Conservation (phyloP, 2,329 filamentous ascomycete species). For the Sporothrix protearum region DNA sequence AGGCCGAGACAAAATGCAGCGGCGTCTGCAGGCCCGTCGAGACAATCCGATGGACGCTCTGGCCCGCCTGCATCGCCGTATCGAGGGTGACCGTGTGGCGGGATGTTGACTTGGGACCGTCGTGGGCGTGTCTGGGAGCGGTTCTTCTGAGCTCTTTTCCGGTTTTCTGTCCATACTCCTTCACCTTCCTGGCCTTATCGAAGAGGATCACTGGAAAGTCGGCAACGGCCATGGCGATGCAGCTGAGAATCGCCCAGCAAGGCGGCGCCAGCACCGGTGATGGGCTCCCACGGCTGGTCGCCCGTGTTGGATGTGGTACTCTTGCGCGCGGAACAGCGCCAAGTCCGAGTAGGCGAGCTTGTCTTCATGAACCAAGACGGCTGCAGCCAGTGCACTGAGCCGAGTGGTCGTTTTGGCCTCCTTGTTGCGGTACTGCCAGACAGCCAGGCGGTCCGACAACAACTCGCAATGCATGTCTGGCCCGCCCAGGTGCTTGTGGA, state of each 20-base stretch:
- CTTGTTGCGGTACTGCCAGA: slow-evolving; percentile 60
- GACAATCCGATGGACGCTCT: slow-evolving; percentile 64
- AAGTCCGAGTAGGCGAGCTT: slow-evolving; percentile 63
- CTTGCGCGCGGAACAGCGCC: slow-evolving; percentile 56
- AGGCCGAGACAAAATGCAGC: slow-evolving; percentile 76
- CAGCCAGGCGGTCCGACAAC: slow-evolving; percentile 63
- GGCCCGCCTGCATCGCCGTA: slow-evolving; percentile 20
- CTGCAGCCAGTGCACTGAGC: slow-evolving; percentile 69
- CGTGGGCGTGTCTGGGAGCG: not conserved
- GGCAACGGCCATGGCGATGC: slow-evolving; percentile 76
- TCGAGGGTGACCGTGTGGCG: slow-evolving; percentile 18
- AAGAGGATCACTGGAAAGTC: slow-evolving; percentile 62
- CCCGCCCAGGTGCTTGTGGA: slow-evolving; percentile 66
- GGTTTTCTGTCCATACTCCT: slow-evolving; percentile 31
- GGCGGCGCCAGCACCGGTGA: slow-evolving; percentile 72
- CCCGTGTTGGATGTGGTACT: slow-evolving; percentile 69
- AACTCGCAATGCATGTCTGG: slow-evolving; percentile 61
- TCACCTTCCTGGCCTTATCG: slow-evolving; percentile 27
- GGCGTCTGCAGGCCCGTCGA: slow-evolving; percentile 73
- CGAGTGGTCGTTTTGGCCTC: slow-evolving; percentile 37
- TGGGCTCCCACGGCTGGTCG: slow-evolving; percentile 73
- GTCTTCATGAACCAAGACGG: slow-evolving; percentile 60
- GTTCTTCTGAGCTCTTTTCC: too few relatives aligned
- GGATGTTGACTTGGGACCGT: not conserved
- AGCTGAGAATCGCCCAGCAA: slow-evolving; percentile 78